phyloP scores from a whole-genome alignment of 129 eudicot genomes.

The Flaveria ramosissima region DNA sequence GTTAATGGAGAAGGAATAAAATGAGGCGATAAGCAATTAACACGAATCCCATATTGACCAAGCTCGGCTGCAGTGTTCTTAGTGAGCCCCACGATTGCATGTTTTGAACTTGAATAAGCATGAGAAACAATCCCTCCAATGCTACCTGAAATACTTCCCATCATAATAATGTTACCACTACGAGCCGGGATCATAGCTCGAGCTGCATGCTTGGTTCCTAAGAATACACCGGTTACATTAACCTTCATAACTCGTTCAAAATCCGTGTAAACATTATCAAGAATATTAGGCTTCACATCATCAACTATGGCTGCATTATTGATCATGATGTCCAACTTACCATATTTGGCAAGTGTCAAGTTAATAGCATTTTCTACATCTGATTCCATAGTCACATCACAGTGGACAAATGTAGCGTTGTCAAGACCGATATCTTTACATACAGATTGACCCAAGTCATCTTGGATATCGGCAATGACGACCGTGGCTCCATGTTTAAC shows the following conservation, averaged over 20 bases:
- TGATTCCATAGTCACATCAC: constrained; percentile 20
- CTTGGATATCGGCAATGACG: constrained; percentile 36
- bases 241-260: constrained; percentile 24
- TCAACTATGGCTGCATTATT: constrained; percentile 30
- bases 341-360: constrained; percentile 7
- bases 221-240: constrained; percentile 19
- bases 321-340: constrained; percentile 38
- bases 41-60: constrained; percentile 41
- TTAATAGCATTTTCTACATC: constrained; percentile 31
- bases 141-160: constrained; percentile 22
- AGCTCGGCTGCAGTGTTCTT: constrained; percentile 34
- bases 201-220: constrained; percentile 32
- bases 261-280: not conserved
- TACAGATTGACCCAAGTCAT: constrained; percentile 24
- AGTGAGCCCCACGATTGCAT: constrained; percentile 35
- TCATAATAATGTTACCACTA: constrained; percentile 24
- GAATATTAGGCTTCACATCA: constrained; percentile 15
- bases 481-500: constrained; percentile 18
- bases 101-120: constrained; percentile 37
- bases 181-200: constrained; percentile 23
- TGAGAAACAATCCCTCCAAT: constrained; percentile 24
- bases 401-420: constrained; percentile 1
- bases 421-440: constrained; percentile 33
- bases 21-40: constrained; percentile 39
- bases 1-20: constrained; percentile 14